These are phyloP conservation scores for Globisporangium lucens DNA, from an alignment of 352 stramenopile genomes.

Conservation along the genomic window DNA sequence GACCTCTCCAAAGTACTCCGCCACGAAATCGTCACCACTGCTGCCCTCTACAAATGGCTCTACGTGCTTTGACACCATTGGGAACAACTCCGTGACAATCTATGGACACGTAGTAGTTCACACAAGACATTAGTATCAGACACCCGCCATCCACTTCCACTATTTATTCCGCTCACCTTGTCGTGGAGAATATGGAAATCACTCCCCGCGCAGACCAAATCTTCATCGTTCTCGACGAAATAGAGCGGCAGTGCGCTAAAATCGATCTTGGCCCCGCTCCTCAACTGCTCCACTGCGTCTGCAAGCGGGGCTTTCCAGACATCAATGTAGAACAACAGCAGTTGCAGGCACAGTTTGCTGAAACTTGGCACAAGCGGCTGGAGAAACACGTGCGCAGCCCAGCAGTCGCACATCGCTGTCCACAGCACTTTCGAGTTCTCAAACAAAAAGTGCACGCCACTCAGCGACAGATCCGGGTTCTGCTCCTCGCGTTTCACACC, in stretches of 20 bases:
- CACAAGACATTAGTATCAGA: background rate
- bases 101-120: constrained; percentile 13
- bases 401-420: constrained; percentile 53
- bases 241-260: constrained; percentile 37
- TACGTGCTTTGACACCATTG: constrained; percentile 31
- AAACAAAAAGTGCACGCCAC: constrained; percentile 34
- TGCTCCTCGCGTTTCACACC: constrained; percentile 28
- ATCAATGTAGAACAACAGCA: constrained; percentile 57
- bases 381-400: constrained; percentile 54
- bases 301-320: constrained; percentile 54
- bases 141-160: background rate
- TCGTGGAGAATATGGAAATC: constrained; percentile 63
- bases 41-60: constrained; percentile 42
- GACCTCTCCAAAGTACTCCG: constrained; percentile 47
- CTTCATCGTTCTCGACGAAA: constrained; percentile 52
- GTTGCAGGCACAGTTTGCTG: constrained; percentile 67
- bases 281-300: constrained; percentile 40
- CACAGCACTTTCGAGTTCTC: constrained; percentile 50
- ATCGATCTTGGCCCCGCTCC: constrained; percentile 45
- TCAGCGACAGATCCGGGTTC: constrained; percentile 5
- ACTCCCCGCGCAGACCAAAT: constrained; percentile 65
- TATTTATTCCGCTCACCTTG: constrained; percentile 32
- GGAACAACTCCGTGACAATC: constrained; percentile 50
- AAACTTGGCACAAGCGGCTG: constrained; percentile 55
- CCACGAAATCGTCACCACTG: constrained; percentile 39